phyloP scores from a whole-genome alignment of 2,329 filamentous ascomycete species.

The Setomelanomma holmii region DNA sequence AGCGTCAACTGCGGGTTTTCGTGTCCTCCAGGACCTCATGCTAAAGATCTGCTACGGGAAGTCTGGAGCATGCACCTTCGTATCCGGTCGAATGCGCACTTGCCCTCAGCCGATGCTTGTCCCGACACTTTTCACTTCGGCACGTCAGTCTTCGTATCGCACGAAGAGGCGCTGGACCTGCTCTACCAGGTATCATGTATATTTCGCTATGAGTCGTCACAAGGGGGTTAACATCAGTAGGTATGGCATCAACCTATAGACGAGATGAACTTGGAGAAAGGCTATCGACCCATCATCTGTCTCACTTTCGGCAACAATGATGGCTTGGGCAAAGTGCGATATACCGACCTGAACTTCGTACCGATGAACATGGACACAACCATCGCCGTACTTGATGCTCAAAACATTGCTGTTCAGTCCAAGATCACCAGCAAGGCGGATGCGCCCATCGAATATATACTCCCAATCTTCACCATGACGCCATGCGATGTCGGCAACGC shows the following conservation, averaged over 20 bases:
- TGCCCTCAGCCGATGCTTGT: conserved; percentile 4
- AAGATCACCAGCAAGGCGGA: conserved; percentile 9
- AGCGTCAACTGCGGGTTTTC: conserved; percentile 1
- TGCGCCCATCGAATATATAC: conserved; percentile 10
- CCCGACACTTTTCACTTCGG: conserved; percentile 23
- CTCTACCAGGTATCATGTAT: conserved; percentile 19
- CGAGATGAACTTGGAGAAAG: conserved; percentile 1
- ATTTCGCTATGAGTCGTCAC: too few relatives aligned
- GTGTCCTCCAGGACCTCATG: conserved; percentile 15
- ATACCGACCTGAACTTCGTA: conserved; percentile 16
- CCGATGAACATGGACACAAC: conserved; percentile 12
- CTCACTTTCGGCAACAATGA: conserved; percentile 16
- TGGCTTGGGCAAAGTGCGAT: conserved; percentile 3
- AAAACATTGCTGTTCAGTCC: conserved; percentile 16
- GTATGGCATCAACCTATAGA: conserved; percentile 24
- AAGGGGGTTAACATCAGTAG: too few relatives aligned
- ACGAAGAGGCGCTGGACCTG: conserved; percentile 9
- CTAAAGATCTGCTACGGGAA: conserved; percentile 16
- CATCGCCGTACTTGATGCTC: conserved; percentile 21
- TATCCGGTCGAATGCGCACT: conserved; percentile 14
- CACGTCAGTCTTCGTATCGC: conserved; percentile 12
- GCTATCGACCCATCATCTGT: conserved; percentile 23
- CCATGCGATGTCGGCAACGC: conserved; percentile 6
- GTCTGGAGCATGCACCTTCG: conserved; percentile 23
- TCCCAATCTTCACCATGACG: conserved; percentile 8